Evolutionary conservation across 2,329 filamentous ascomycete species (phyloP).

Genomic region (Didymella pinodella): DNA sequence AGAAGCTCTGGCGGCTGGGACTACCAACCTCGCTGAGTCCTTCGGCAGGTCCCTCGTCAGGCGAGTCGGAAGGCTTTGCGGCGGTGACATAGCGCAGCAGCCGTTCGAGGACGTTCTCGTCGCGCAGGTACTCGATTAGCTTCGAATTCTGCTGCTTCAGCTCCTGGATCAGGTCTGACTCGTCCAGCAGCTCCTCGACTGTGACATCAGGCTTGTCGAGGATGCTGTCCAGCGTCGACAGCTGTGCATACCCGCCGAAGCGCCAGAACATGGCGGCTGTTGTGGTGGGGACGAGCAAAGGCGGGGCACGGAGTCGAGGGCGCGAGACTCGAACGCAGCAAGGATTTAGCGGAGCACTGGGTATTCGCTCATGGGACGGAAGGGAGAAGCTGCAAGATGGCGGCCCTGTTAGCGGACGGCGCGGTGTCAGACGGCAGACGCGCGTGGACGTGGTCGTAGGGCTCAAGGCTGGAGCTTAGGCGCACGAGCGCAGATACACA

Average conservation of each 20-base stretch:
- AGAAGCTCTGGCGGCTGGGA: constrained; percentile 53
- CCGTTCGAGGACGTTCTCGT: constrained; percentile 82
- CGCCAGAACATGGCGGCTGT: constrained; percentile 87
- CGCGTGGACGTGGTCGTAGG: constrained; percentile 17
- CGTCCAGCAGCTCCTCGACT: constrained; percentile 93
- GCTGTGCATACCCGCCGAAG: constrained; percentile 98
- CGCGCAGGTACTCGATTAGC: constrained; percentile 92
- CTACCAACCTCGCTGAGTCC: constrained; percentile 53
- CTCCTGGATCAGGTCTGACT: constrained; percentile 95
- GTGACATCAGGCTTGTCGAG: constrained; percentile 95
- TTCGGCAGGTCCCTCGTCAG: constrained; percentile 53
- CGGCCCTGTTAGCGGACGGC: constrained; percentile 16
- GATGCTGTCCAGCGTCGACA: constrained; percentile 94
- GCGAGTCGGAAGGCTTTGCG: constrained; percentile 63
- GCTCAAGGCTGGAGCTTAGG: constrained; percentile 26
- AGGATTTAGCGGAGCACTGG: constrained; percentile 22
- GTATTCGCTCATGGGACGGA: constrained; percentile 24
- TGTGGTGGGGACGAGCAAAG: constrained; percentile 31
- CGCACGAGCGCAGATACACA: constrained; percentile 31
- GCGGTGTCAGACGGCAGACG: constrained; percentile 18
- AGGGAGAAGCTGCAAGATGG: constrained; percentile 18
- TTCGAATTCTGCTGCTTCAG: constrained; percentile 98
- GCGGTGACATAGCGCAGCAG: constrained; percentile 92
- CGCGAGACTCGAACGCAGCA: constrained; percentile 39
- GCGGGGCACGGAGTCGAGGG: constrained; percentile 41